Evolutionary conservation across 169 alveolate genomes (phyloP).

Genomic region (Plasmodium falciparum): DNA sequence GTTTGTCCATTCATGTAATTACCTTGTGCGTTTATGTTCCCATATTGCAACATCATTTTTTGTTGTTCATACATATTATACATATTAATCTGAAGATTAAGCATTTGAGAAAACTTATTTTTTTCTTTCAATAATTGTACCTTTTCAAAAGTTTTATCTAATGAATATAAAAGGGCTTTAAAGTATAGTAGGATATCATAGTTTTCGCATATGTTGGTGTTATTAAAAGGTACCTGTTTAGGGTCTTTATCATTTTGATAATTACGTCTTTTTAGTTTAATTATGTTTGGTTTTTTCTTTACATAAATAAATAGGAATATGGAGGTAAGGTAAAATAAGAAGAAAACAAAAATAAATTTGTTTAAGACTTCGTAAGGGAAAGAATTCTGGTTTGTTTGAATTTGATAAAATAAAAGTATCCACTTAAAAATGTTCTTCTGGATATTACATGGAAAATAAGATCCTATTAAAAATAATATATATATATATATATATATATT

Average conservation of each 20-base stretch:
- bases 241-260: background rate
- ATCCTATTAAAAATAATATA: background rate
- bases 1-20: too few relatives aligned
- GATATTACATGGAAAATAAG: background rate
- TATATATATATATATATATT: background rate
- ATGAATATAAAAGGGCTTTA: constrained; percentile 41
- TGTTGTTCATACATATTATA: constrained; percentile 25
- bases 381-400: constrained; percentile 16
- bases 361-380: constrained; percentile 26
- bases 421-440: constrained; percentile 15
- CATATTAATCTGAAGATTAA: constrained; percentile 37
- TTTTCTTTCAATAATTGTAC: constrained; percentile 28
- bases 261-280: constrained; percentile 13
- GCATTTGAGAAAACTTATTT: constrained; percentile 8
- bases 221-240: constrained; percentile 19
- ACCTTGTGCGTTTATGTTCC: too few relatives aligned
- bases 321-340: constrained; percentile 51
- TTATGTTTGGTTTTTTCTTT: constrained; percentile 28
- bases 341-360: constrained; percentile 22
- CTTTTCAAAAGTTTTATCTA: constrained; percentile 61
- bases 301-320: constrained; percentile 42
- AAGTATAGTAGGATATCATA: constrained; percentile 34
- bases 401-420: constrained; percentile 39
- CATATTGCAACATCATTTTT: background rate
- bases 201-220: constrained; percentile 25